These are phyloP conservation scores for Botrytis cinerea DNA, from an alignment of 2,329 filamentous ascomycete genomes.

Conservation along the genomic window DNA sequence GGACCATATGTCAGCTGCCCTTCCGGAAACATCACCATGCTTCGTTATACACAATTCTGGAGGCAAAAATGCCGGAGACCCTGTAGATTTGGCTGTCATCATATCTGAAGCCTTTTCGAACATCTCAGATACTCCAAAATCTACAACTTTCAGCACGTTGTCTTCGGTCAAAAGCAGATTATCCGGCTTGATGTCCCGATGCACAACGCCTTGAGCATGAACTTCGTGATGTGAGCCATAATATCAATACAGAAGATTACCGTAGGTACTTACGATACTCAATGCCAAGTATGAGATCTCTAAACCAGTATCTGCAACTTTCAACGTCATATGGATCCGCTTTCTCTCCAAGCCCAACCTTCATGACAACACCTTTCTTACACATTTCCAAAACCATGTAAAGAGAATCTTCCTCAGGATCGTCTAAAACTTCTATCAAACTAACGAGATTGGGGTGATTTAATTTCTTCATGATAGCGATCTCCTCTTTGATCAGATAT, in stretches of 20 bases:
- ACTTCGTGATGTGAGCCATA: constrained; percentile 52
- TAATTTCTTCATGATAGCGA: constrained; percentile 99
- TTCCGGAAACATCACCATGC: constrained; percentile 85
- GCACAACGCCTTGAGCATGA: constrained; percentile 90
- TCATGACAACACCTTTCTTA: constrained; percentile 97
- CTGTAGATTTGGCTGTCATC: constrained; percentile 89
- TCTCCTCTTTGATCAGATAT: constrained; percentile 89
- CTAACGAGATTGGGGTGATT: constrained; percentile 93
- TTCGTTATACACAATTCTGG: constrained; percentile 87
- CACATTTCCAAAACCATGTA: constrained; percentile 99
- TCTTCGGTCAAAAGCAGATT: constrained; percentile 89
- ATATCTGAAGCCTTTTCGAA: constrained; percentile 87
- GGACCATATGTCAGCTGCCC: constrained; percentile 94
- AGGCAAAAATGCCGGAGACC: constrained; percentile 90
- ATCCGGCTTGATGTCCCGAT: constrained; percentile 97
- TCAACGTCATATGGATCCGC: constrained; percentile 83
- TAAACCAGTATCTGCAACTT: constrained; percentile 85
- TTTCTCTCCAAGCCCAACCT: constrained; percentile 81
- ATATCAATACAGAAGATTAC: not conserved
- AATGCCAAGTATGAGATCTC: constrained; percentile 90
- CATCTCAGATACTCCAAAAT: constrained; percentile 99
- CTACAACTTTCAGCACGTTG: constrained; percentile 93
- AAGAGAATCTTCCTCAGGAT: constrained; percentile 90
- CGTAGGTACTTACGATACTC: constrained; percentile 72
- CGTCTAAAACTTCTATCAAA: constrained; percentile 91